Base-by-base conservation (phyloP, 2,329 filamentous ascomycete genomes). In the Fusarium lateritium region DNA sequence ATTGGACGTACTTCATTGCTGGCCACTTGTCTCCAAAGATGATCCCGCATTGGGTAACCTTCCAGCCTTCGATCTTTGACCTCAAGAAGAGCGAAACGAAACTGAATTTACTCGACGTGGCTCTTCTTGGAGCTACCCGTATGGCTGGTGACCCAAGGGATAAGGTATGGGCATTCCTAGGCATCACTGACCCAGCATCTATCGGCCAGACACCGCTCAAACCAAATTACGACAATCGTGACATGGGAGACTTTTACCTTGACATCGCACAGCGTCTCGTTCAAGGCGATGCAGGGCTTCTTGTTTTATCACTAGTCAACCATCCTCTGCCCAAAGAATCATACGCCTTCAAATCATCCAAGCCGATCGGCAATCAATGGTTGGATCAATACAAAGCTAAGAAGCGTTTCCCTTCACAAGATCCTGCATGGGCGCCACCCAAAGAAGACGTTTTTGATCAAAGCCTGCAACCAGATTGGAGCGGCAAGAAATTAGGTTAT, bases 1-100 rank as follows among this genome's bases (percentile, higher is more conserved):
- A 64, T 7, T 64, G 62, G 62, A 64, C 62, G 3, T 64, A 64
- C 10, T 64, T 65, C 11, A 43, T 59, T 21, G 60, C 62, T 3
- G 13, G 6, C 1, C n/a, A 65, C 24, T 33, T 26, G 2, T 52
- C 62, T 3, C 46, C 62, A 0, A 53, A 58, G 3, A 34, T 64
- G 31, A 50, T 65, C 0, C 60, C 60, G 1, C 22, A 38, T 2
- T 64, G 60, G 62, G 53, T 65, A 0, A 53, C 53, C 2, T 64
- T 65, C 13, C 60, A 65, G 14, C 62, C 62, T 3, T 65, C 62
- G 0, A 45, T 65, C 8, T 65, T 65, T 26, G 60, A 65, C 2
- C 19, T 65, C 14, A 65, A 64, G 15, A 44, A 22, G 7, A 4
- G 22, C 7, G 38, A 33, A 2, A 7, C 22, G 0, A 21, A 42